Evolutionary conservation across 768 basidiomycete genomes (phyloP), one percentile per base, ranked within the genome.

Genomic region (Trametes sanguinea): DNA sequence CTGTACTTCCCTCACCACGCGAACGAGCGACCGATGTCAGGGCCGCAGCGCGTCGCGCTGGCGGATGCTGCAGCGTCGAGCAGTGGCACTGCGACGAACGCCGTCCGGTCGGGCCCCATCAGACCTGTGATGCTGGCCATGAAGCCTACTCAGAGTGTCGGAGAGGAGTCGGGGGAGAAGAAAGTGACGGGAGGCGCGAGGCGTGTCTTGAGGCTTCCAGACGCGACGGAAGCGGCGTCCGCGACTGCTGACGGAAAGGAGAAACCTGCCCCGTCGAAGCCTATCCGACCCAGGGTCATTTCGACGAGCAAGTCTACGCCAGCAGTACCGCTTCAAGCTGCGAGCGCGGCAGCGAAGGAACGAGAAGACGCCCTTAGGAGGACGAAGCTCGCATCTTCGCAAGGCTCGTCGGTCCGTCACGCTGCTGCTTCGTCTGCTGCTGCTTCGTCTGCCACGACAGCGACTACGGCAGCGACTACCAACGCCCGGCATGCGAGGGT

Each of bases 181-280:
- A 61, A 62, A 30, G 65, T 65, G 40, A 54, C 65, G 0, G 65
- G 70, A 9, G 68, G 70, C 2, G 68, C 70, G 5, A 22, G 70
- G 33, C 64, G 70, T 7, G 68, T 71, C 2, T 45, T 67, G 13
- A 61, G 63, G 1, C 30, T 66, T 27, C 54, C 62, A 2, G 62
- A 62, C 6, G 42, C 65, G 11, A 35, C 44, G n/a, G 44, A 17
- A 10, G 7, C 45, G 30, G 27, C 50, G 10, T 39, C 39, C 9
- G 11, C 35, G 60, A 17, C 8, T 27, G 44, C 39, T 1, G 46
- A 44, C 11, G 51, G 30, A 10, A 60, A 58, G 50, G 54, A 44
- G 37, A 61, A 42, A 10, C 30, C 50, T 1, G 8, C 54, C 6
- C 35, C 46, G 11, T 51, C 59, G 29, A 17, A 42, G 5, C 60